Conservation (phyloP, 768 basidiomycete genomes). For the Lentinula sp. region DNA sequence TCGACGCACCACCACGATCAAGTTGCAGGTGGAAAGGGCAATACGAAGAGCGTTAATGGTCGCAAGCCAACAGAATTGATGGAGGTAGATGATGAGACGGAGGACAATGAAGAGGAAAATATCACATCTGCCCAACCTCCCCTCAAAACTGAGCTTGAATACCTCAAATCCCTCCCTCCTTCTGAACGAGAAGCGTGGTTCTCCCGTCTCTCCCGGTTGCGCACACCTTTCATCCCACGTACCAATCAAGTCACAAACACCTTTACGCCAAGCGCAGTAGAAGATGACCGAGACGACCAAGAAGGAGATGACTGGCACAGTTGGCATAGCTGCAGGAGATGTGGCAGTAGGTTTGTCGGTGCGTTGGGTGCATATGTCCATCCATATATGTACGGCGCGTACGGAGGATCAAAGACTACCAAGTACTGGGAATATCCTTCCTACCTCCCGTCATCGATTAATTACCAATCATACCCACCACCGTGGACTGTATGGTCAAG, state of each 20-base stretch:
- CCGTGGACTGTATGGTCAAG: neutral
- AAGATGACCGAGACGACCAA: neutral
- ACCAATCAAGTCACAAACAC: neutral
- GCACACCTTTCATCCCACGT: neutral
- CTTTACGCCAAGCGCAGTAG: neutral
- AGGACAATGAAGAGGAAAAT: neutral
- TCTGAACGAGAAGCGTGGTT: neutral
- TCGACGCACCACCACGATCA: neutral
- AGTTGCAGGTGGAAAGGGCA: neutral
- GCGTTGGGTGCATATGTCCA: neutral
- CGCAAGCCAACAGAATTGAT: neutral
- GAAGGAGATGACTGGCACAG: neutral
- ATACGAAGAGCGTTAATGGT: neutral
- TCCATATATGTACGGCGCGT: neutral
- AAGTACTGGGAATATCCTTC: neutral
- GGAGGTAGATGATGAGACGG: neutral
- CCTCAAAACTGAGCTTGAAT: neutral
- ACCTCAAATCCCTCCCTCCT: neutral
- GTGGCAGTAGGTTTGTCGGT: slow-evolving; percentile 1
- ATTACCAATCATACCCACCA: neutral
- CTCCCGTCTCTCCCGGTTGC: neutral
- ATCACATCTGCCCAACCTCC: neutral
- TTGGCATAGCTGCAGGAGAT: neutral
- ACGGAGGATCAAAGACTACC: neutral
- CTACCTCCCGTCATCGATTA: neutral